phyloP scores from a whole-genome alignment of 2,329 filamentous ascomycete genomes.

The Aspergillus thermomutatus region DNA sequence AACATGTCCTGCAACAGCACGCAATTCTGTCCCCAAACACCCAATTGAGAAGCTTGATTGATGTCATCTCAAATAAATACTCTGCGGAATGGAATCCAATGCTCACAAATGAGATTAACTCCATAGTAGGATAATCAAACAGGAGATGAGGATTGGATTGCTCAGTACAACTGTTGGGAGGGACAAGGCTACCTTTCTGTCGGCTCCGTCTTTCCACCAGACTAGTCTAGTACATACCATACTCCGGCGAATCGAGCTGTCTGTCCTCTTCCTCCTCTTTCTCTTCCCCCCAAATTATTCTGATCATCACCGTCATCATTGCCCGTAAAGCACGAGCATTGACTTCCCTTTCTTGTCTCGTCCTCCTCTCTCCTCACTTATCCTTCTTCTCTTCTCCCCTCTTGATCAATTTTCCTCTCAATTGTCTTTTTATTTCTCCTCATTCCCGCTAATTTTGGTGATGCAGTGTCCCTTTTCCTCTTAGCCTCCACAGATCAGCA shows the following conservation, averaged over 20 bases:
- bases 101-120: background rate
- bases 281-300: constrained; percentile 1
- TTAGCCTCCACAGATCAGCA: constrained; percentile 16
- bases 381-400: constrained; percentile 2
- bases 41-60: background rate
- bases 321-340: background rate
- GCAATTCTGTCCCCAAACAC: background rate
- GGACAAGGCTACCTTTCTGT: background rate
- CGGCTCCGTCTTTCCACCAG: constrained; percentile 12
- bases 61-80: background rate
- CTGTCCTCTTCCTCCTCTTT: constrained; percentile 17
- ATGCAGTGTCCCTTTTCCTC: constrained; percentile 16
- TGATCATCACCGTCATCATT: constrained; percentile 5
- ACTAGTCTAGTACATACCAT: too few species aligned
- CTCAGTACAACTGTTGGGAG: background rate
- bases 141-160: background rate
- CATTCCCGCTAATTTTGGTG: constrained; percentile 16
- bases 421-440: constrained; percentile 7
- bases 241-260: constrained; percentile 15
- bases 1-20: background rate
- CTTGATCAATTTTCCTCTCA: constrained; percentile 15
- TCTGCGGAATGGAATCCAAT: background rate
- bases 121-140: background rate
- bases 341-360: constrained; percentile 1
- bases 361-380: constrained; percentile 2